Percentiles rank a stretch among this genome's conserved stretches.
These are phyloP conservation scores for Russula foetens DNA, from an alignment of 768 basidiomycete species.

Conservation along the genomic window DNA sequence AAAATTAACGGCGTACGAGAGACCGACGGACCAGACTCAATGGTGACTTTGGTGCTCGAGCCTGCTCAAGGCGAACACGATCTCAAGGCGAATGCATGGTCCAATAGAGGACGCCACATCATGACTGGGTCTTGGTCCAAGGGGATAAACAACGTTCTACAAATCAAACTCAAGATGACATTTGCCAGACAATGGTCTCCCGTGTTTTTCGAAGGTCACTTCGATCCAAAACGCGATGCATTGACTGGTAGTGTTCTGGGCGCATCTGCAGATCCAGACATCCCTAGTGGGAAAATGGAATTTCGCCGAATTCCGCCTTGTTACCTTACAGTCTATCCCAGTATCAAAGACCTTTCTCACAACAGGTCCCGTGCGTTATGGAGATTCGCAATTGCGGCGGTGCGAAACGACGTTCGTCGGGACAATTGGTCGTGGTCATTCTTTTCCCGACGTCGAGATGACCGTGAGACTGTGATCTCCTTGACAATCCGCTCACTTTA, in stretches of 20 bases:
- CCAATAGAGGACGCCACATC: slow-evolving; percentile 11
- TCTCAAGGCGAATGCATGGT: too few species aligned
- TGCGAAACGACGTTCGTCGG: slow-evolving; percentile 22
- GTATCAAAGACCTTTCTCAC: slow-evolving; percentile 18
- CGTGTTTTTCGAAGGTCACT: not conserved
- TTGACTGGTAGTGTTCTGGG: slow-evolving; percentile 2
- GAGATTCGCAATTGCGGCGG: slow-evolving; percentile 26
- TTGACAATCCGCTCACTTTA: slow-evolving; percentile 21
- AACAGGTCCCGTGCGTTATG: slow-evolving; percentile 26
- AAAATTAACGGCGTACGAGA: not conserved
- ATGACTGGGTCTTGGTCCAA: slow-evolving; percentile 17
- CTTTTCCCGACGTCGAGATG: too few species aligned
- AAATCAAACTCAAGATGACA: too few species aligned
- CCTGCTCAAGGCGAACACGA: slow-evolving; percentile 3
- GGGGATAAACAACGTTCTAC: slow-evolving; percentile 13
- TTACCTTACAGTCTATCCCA: too few species aligned
- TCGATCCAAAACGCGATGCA: too few species aligned
- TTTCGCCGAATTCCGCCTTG: too few species aligned
- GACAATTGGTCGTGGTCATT: slow-evolving; percentile 26
- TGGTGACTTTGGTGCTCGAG: slow-evolving; percentile 8
- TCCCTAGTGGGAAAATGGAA: too few species aligned
- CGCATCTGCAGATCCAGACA: not conserved
- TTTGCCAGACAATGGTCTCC: not conserved
- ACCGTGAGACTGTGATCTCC: too few species aligned
- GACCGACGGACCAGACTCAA: not conserved